A percentile compares a stretch with the other conserved stretches of the same genome.
Conservation (phyloP, 1,139 yeast genomes). For the Entelexis paramagnoliae region DNA sequence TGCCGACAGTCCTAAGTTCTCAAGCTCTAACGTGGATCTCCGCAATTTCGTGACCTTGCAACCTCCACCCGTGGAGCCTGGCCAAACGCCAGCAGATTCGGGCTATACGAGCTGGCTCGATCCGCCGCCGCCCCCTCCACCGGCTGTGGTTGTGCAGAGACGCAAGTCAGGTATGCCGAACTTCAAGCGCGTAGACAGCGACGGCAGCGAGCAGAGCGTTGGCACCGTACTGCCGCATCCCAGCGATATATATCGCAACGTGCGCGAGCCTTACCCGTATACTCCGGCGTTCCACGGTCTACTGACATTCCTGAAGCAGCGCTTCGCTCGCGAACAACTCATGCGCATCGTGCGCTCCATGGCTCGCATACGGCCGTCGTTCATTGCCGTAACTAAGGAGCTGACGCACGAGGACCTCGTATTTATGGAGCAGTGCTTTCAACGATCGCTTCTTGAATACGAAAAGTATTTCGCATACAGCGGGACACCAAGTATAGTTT, state of each 20-base stretch:
- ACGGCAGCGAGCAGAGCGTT: slow-evolving; percentile 2
- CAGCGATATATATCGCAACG: slow-evolving; percentile 54
- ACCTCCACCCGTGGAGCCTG: not conserved
- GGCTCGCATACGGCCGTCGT: slow-evolving; percentile 83
- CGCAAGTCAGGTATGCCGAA: not conserved
- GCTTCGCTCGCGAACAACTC: slow-evolving; percentile 62
- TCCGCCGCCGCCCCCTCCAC: slow-evolving; percentile 1
- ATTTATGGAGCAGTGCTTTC: slow-evolving; percentile 94
- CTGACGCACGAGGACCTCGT: slow-evolving; percentile 82
- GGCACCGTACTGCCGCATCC: not conserved
- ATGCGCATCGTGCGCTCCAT: slow-evolving; percentile 79
- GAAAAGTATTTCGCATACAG: slow-evolving; percentile 72
- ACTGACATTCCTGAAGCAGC: slow-evolving; percentile 56
- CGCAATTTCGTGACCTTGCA: slow-evolving; percentile 5
- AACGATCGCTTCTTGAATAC: slow-evolving; percentile 78
- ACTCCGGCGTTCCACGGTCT: slow-evolving; percentile 85
- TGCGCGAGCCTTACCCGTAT: slow-evolving; percentile 68
- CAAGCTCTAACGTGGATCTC: slow-evolving; percentile 1
- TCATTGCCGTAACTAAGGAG: slow-evolving; percentile 84
- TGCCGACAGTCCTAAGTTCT: not conserved
- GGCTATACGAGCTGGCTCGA: slow-evolving; percentile 2
- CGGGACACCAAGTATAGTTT: slow-evolving; percentile 89
- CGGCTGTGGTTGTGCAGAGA: slow-evolving; percentile 1
- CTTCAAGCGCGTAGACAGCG: not conserved
- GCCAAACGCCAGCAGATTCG: not conserved